Conservation (phyloP, 805 yeast species). For the Cyberlindnera nakhonratchasimensis region DNA sequence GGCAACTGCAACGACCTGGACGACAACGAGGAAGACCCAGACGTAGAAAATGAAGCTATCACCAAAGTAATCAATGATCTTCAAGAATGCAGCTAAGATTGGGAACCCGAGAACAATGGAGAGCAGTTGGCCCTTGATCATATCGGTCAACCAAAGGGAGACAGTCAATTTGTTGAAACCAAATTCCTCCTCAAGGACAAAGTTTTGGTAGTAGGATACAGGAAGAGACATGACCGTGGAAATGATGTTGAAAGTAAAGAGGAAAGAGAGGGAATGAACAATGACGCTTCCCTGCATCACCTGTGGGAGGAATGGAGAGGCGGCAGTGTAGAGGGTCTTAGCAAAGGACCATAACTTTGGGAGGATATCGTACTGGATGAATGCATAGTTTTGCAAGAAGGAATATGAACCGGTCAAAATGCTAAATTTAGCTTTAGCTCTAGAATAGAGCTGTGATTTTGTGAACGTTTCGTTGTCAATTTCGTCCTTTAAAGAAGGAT, state of each 20-base stretch:
- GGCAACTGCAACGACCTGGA: slow-evolving; percentile 73
- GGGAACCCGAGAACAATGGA: slow-evolving; percentile 65
- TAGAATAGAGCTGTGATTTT: slow-evolving; percentile 74
- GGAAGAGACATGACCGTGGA: slow-evolving; percentile 63
- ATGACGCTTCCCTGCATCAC: slow-evolving; percentile 50
- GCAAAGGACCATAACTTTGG: slow-evolving; percentile 61
- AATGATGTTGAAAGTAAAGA: slow-evolving; percentile 46
- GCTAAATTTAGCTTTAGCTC: slow-evolving; percentile 72
- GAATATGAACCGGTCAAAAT: slow-evolving; percentile 50
- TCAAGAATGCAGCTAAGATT: slow-evolving; percentile 67
- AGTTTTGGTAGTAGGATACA: slow-evolving; percentile 66
- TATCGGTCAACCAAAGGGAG: slow-evolving; percentile 69
- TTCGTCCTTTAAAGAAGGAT: slow-evolving; percentile 63
- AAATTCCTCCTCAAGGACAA: slow-evolving; percentile 85
- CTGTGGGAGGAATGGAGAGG: slow-evolving; percentile 28
- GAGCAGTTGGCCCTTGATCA: slow-evolving; percentile 55
- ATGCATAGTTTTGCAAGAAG: slow-evolving; percentile 52
- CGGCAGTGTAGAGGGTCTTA: slow-evolving; percentile 33
- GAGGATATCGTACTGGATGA: slow-evolving; percentile 57
- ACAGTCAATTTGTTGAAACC: slow-evolving; percentile 90
- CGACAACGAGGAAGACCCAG: slow-evolving; percentile 63
- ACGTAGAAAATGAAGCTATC: slow-evolving; percentile 78
- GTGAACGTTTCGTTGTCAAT: slow-evolving; percentile 70
- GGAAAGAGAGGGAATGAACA: slow-evolving; percentile 68
- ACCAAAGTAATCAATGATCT: slow-evolving; percentile 77